phyloP scores from a whole-genome alignment of 2,329 filamentous ascomycete species.

The Microsporum ferrugineum region DNA sequence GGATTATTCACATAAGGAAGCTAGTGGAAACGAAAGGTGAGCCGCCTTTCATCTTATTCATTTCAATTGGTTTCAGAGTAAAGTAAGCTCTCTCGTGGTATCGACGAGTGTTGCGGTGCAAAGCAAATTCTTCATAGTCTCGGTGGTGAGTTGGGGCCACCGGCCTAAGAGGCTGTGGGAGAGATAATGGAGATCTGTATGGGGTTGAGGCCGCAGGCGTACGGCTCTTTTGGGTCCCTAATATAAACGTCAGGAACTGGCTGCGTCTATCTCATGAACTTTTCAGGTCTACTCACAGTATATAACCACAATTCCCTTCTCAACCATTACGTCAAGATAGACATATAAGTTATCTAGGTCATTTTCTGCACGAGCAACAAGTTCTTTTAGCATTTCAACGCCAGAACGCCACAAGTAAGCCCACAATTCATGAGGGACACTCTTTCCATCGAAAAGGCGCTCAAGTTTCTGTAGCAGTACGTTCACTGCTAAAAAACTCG shows the following conservation, averaged over 20 bases:
- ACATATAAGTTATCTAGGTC: not conserved
- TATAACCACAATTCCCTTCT: not conserved
- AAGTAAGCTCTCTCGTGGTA: not conserved
- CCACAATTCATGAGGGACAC: not conserved
- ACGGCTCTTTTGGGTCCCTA: not conserved
- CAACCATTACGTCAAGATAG: not conserved
- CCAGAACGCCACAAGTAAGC: not conserved
- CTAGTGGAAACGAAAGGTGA: not conserved
- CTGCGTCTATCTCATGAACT: not conserved
- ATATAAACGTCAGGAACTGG: not conserved
- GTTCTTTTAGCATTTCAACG: not conserved
- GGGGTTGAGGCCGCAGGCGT: not conserved
- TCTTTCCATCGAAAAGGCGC: not conserved
- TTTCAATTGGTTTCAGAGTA: not conserved
- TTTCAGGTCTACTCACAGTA: not conserved
- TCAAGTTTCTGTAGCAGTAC: not conserved
- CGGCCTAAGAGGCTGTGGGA: not conserved
- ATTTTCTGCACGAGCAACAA: not conserved
- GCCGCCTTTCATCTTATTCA: not conserved
- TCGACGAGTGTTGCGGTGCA: not conserved
- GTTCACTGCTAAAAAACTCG: not conserved
- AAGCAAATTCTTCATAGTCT: not conserved
- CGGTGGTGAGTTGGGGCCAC: not conserved
- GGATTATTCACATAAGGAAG: not conserved
- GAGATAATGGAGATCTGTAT: not conserved